These are phyloP conservation scores for Hypoxylon sp. DNA, from an alignment of 2,329 filamentous ascomycete species.

Conservation along the genomic window DNA sequence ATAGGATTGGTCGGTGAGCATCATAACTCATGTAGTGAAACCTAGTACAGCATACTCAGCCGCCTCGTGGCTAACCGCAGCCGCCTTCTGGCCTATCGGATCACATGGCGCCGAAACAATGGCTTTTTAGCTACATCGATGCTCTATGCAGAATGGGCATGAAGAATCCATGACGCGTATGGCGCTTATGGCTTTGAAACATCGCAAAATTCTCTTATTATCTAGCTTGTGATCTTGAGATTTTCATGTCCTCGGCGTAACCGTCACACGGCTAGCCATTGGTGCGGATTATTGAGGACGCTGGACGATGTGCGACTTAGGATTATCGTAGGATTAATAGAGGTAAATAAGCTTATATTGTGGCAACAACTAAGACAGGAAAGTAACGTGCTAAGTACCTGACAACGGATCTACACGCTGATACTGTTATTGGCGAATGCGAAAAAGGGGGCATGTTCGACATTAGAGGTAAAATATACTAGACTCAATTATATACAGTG, in stretches of 20 bases:
- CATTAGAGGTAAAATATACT: neutral
- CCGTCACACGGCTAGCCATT: neutral
- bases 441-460: neutral
- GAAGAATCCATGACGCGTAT: neutral
- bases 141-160: neutral
- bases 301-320: neutral
- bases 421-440: neutral
- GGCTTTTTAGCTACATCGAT: neutral
- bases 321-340: neutral
- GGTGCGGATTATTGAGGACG: neutral
- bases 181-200: constrained; percentile 1
- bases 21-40: constrained; percentile 14
- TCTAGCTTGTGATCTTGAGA: neutral
- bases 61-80: neutral
- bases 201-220: neutral
- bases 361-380: neutral
- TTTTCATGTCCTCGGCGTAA: neutral
- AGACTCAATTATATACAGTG: neutral
- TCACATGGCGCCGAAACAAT: neutral
- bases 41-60: constrained; percentile 13
- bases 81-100: neutral
- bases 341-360: neutral
- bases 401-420: neutral
- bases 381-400: neutral
- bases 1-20: constrained; percentile 2